These are phyloP conservation scores for Phytopythium litorale DNA, from an alignment of 352 stramenopile genomes.

Conservation along the genomic window DNA sequence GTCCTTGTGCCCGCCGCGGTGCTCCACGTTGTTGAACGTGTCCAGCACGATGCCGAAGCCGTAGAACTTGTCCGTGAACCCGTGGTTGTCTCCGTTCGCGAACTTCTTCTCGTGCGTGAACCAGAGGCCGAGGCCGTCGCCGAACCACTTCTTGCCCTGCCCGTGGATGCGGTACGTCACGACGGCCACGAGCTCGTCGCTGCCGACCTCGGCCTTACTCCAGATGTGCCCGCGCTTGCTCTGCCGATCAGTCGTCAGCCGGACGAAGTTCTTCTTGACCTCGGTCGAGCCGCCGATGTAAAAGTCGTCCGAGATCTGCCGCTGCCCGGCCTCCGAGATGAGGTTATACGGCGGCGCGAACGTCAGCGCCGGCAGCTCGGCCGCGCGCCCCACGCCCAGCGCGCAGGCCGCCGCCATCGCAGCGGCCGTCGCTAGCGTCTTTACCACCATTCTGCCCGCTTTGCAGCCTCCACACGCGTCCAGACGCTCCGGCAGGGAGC, in stretches of 20 bases:
- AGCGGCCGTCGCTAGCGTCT: conserved; percentile 2
- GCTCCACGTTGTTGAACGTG: conserved; percentile 79
- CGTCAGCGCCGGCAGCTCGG: conserved; percentile 31
- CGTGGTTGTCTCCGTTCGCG: conserved; percentile 67
- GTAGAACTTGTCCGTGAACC: conserved; percentile 66
- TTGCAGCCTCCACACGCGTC: neutral
- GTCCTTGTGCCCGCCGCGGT: conserved; percentile 77
- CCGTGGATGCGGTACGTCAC: conserved; percentile 76
- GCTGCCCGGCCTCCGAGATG: conserved; percentile 45
- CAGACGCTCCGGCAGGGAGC: neutral
- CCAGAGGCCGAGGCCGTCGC: conserved; percentile 73
- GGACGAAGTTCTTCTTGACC: conserved; percentile 83
- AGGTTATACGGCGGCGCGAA: conserved; percentile 68
- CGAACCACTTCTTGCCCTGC: conserved; percentile 75
- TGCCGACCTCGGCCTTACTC: conserved; percentile 41
- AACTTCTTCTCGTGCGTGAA: conserved; percentile 54
- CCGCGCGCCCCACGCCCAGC: conserved; percentile 14
- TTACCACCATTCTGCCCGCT: neutral
- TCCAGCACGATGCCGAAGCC: conserved; percentile 74
- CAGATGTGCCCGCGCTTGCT: conserved; percentile 78
- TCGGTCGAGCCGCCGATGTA: conserved; percentile 54
- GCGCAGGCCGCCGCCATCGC: conserved; percentile 16
- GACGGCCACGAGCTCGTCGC: conserved; percentile 51
- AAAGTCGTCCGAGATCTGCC: conserved; percentile 57
- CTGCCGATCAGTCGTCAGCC: conserved; percentile 73